Conservation (phyloP, 192 early-diverging fungal species). For the Funneliformis geosporum region DNA sequence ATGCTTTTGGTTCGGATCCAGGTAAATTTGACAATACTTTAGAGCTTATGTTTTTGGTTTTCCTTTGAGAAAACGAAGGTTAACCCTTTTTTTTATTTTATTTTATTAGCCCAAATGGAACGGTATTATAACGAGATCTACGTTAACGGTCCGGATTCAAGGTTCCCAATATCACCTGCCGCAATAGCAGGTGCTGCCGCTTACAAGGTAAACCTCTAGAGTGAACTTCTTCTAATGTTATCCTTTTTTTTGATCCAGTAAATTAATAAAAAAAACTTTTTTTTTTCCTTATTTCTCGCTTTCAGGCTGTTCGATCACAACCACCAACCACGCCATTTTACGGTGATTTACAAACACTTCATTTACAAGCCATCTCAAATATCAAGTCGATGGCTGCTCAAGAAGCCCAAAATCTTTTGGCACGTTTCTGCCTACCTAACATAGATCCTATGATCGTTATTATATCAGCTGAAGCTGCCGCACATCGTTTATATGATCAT, state of each 20-base stretch:
- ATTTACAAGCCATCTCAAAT: neutral
- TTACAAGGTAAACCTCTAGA: constrained; percentile 6
- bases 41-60: neutral
- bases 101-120: constrained; percentile 31
- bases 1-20: constrained; percentile 28
- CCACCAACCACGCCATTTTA: neutral
- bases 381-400: constrained; percentile 2
- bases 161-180: constrained; percentile 27
- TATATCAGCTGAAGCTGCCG: constrained; percentile 29
- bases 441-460: constrained; percentile 21
- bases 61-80: neutral
- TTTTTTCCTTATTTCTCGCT: neutral
- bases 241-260: neutral
- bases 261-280: neutral
- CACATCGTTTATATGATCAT: constrained; percentile 29
- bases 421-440: constrained; percentile 2
- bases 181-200: constrained; percentile 28
- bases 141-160: constrained; percentile 6
- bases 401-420: constrained; percentile 16
- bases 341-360: no score
- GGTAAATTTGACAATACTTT: constrained; percentile 16
- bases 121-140: constrained; percentile 23
- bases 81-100: neutral
- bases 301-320: constrained; percentile 20
- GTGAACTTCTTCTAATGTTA: neutral